Evolutionary conservation across 371 early-diverging fungal genomes (phyloP).

Genomic region (Mortierella sp.): DNA sequence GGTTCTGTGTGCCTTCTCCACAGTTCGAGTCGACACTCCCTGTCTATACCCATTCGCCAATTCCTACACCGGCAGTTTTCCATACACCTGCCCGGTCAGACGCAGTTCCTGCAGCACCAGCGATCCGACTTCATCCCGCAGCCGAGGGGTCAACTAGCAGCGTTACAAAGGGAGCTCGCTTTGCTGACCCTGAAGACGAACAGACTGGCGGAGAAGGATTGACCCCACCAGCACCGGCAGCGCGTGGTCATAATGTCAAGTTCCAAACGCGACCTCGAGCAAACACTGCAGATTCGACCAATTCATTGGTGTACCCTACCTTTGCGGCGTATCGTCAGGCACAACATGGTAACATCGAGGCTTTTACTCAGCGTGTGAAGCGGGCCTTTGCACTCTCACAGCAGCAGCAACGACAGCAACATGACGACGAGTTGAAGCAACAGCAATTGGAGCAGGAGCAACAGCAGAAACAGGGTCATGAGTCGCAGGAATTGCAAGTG

Average conservation of each 20-base stretch:
- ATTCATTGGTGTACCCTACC: conserved; percentile 37
- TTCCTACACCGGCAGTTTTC: conserved; percentile 21
- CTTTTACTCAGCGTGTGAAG: conserved; percentile 43
- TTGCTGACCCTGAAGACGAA: conserved; percentile 7
- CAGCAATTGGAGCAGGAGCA: conserved; percentile 10
- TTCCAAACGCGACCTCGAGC: conserved; percentile 46
- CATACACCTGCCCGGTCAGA: conserved; percentile 33
- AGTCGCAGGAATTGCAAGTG: conserved; percentile 1
- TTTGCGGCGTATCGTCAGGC: conserved; percentile 49
- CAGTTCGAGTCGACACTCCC: conserved; percentile 39
- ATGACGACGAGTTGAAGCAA: conserved; percentile 8
- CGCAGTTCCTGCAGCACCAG: conserved; percentile 35
- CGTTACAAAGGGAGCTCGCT: conserved; percentile 19
- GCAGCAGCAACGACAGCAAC: conserved; percentile 14
- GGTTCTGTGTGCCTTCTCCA: conserved; percentile 41
- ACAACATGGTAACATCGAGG: conserved; percentile 42
- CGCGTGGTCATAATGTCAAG: conserved; percentile 20
- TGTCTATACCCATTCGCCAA: conserved; percentile 42
- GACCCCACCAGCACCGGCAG: not conserved
- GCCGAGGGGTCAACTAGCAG: not conserved
- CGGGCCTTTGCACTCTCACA: conserved; percentile 28
- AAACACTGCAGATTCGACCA: conserved; percentile 35
- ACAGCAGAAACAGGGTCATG: conserved; percentile 1
- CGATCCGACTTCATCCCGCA: conserved; percentile 33
- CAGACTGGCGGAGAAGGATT: not conserved